Percentiles rank a stretch among this genome's conserved stretches.
Conservation (phyloP, 495 filamentous ascomycete species). For the Penicillium steckii region DNA sequence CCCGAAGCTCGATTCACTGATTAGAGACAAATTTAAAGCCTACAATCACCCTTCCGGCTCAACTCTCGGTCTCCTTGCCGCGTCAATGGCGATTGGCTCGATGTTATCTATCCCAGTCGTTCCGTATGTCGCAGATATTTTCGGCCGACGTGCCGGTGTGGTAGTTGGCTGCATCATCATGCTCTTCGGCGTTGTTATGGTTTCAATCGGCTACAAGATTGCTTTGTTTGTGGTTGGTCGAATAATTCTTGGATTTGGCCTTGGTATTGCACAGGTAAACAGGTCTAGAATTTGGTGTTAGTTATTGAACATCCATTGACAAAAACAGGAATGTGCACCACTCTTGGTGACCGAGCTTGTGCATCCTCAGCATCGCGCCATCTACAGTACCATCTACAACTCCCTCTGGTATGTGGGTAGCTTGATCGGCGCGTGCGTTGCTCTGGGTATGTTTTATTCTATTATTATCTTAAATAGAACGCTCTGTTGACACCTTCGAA, state of each 20-base stretch:
- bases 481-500: conserved; percentile 36
- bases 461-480: conserved; percentile 32
- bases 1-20: not conserved
- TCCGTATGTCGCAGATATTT: conserved; percentile 59
- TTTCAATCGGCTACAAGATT: conserved; percentile 40
- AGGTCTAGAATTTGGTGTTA: not conserved
- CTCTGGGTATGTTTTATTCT: conserved; percentile 15
- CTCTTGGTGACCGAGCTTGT: conserved; percentile 64
- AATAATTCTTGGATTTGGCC: conserved; percentile 60
- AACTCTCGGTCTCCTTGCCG: conserved; percentile 60
- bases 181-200: conserved; percentile 69
- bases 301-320: not conserved
- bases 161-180: conserved; percentile 62
- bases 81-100: conserved; percentile 68
- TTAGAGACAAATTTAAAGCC: conserved; percentile 11
- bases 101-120: conserved; percentile 64
- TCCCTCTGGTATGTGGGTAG: conserved; percentile 53
- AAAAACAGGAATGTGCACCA: conserved; percentile 55
- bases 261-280: conserved; percentile 51
- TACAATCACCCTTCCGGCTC: conserved; percentile 49
- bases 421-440: conserved; percentile 28
- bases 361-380: conserved; percentile 65
- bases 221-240: conserved; percentile 58
- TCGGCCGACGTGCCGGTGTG: conserved; percentile 61
- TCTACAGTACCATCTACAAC: conserved; percentile 67